These are phyloP conservation scores for Cladorrhinum sp. DNA, from an alignment of 2,329 filamentous ascomycete genomes.

Conservation along the genomic window DNA sequence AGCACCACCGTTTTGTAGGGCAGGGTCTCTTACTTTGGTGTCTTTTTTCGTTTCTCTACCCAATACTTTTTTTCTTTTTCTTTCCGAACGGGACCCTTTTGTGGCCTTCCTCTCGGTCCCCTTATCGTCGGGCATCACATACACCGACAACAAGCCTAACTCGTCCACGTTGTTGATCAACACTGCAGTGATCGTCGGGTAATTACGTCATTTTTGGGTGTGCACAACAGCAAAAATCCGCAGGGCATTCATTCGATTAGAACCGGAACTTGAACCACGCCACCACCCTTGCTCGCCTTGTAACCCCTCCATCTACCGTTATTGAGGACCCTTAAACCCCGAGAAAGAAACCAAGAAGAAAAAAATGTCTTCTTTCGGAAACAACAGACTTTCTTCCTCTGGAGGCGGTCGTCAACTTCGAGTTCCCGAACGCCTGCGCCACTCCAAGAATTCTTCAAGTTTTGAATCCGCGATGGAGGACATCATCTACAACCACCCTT, in stretches of 20 bases:
- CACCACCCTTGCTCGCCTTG: not conserved
- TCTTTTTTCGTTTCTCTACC: not conserved
- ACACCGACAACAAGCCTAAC: too few relatives aligned
- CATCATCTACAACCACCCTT: constrained; percentile 1
- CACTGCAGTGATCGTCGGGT: not conserved
- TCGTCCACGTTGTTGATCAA: not conserved
- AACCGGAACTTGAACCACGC: too few relatives aligned
- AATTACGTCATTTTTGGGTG: not conserved
- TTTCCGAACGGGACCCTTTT: too few relatives aligned
- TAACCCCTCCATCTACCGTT: too few relatives aligned
- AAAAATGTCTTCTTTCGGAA: not conserved
- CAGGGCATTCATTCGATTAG: too few relatives aligned
- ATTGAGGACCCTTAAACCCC: not conserved
- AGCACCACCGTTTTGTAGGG: too few relatives aligned
- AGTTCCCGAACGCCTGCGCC: constrained; percentile 10
- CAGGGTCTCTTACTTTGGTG: not conserved
- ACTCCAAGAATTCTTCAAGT: constrained; percentile 2
- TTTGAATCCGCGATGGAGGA: constrained; percentile 15
- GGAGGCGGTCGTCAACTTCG: constrained; percentile 5
- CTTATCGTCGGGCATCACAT: not conserved
- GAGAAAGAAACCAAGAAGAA: not conserved
- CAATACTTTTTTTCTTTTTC: not conserved
- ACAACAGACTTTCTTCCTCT: constrained; percentile 15
- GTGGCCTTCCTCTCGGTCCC: not conserved
- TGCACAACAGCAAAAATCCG: not conserved